A percentile compares a stretch with the other conserved stretches of the same genome.
Conservation (phyloP, 1,284 basidiomycete genomes). For the Sporisorium exsertum region DNA sequence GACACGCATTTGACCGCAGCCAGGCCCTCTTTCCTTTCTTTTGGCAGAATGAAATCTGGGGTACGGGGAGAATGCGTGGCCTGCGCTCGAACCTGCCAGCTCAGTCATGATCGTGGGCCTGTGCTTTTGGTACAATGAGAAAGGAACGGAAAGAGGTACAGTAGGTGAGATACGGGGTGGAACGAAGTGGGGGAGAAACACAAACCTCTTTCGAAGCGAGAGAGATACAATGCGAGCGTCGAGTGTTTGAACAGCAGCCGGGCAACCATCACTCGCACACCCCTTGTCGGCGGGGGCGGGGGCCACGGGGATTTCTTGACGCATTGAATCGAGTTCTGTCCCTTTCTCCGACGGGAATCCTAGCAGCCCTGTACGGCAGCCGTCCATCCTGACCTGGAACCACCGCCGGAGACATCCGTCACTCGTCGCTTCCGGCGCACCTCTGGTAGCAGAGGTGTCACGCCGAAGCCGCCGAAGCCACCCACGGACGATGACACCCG, state of each 20-base stretch:
- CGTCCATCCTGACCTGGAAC: background rate
- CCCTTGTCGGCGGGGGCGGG: conserved; percentile 5
- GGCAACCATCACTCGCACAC: background rate
- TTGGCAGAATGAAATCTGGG: background rate
- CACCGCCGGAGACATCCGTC: background rate
- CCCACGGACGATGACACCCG: no score
- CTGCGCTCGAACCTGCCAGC: background rate
- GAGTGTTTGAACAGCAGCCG: background rate
- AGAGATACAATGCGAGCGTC: background rate
- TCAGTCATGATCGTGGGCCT: background rate
- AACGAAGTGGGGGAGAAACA: no score
- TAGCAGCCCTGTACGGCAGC: background rate
- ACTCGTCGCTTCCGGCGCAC: no score
- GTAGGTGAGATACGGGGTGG: no score
- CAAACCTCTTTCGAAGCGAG: background rate
- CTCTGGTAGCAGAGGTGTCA: no score
- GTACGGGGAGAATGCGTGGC: background rate
- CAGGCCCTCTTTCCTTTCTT: background rate
- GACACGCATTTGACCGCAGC: background rate
- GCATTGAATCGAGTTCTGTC: no score
- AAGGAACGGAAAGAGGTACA: no score
- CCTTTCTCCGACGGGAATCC: background rate
- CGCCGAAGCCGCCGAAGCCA: no score
- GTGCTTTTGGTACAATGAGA: background rate
- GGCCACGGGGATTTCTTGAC: no score